Evolutionary conservation across 495 filamentous ascomycete genomes (phyloP), one percentile per base, ranked within the genome.

Genomic region (Durotheca rogersii): DNA sequence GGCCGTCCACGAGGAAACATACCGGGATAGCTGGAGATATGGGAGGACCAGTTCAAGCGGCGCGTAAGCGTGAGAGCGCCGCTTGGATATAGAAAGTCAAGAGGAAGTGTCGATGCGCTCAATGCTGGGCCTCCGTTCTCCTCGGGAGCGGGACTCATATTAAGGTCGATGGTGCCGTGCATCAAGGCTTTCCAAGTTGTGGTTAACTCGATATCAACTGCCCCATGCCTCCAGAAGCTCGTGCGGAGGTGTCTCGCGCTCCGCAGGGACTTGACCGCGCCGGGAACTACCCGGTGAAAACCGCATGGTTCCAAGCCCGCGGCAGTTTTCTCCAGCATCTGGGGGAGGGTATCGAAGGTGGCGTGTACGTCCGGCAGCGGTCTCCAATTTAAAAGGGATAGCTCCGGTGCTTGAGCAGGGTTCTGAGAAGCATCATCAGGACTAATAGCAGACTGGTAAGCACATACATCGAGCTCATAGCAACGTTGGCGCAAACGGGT

Each of bases 291-390:
- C 71, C 78, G 77, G 65, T 81, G 80, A 69, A 78, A 66, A 65
- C 80, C 81, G 77, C 84, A 87, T 73, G 80, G 81, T 79, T 90
- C 82, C 69, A 90, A 78, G 74, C 81, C 86, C 73, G 80, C 79
- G 49, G 82, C 81, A 44, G 85, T 86, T 67, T 84, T 85, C 85
- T 94, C 88, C 70, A 92, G 85, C 89, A 94, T 94, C 63, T 75
- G 61, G 61, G 23, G 23, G 27, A 44, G 27, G 12, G 33, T n/a
- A 32, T 34, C n/a, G 20, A 19, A 39, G 35, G 32, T 21, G 30
- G n/a, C 19, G 38, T 1, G 23, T 17, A 33, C 40, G 33, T 48
- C 29, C 23, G 39, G 41, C 39, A 39, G 46, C 12, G 19, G 20
- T n/a, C 15, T 9, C 44, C 2, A 21, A 41, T 20, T 47, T 18